A percentile compares a stretch with the other conserved stretches of the same genome.
These are phyloP conservation scores for Whalleya microplaca DNA, from an alignment of 2,329 filamentous ascomycete species.

Conservation along the genomic window DNA sequence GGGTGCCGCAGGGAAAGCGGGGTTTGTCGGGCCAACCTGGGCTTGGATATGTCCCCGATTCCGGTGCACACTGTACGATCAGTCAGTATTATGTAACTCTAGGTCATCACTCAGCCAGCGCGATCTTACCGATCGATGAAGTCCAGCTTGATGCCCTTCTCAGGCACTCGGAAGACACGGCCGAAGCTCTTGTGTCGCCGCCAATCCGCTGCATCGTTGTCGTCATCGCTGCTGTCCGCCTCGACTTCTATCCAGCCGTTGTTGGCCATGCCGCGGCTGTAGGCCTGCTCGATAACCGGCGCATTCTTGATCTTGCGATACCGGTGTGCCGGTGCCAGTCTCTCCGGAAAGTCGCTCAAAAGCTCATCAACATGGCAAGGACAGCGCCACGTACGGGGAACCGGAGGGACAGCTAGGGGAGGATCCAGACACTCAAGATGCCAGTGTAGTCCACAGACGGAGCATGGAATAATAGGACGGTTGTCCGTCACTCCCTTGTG, in stretches of 20 bases:
- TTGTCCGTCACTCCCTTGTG: constrained; percentile 64
- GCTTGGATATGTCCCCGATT: constrained; percentile 30
- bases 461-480: constrained; percentile 83
- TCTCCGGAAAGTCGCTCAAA: constrained; percentile 59
- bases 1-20: constrained; percentile 39
- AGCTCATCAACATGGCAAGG: constrained; percentile 84
- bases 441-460: constrained; percentile 77
- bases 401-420: constrained; percentile 78
- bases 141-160: constrained; percentile 68
- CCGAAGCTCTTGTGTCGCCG: constrained; percentile 64
- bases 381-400: constrained; percentile 81
- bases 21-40: constrained; percentile 11
- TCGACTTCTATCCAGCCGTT: constrained; percentile 75
- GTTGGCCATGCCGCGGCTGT: constrained; percentile 68
- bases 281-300: constrained; percentile 54
- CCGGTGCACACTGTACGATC: constrained; percentile 34
- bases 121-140: constrained; percentile 69
- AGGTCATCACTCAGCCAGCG: background rate
- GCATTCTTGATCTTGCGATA: constrained; percentile 64
- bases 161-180: constrained; percentile 66
- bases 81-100: constrained; percentile 18
- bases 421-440: constrained; percentile 92
- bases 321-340: constrained; percentile 62
- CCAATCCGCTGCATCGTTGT: constrained; percentile 53
- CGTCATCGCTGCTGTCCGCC: constrained; percentile 59